phyloP scores from a whole-genome alignment of 2,329 filamentous ascomycete species.

The Cladosporium velox region DNA sequence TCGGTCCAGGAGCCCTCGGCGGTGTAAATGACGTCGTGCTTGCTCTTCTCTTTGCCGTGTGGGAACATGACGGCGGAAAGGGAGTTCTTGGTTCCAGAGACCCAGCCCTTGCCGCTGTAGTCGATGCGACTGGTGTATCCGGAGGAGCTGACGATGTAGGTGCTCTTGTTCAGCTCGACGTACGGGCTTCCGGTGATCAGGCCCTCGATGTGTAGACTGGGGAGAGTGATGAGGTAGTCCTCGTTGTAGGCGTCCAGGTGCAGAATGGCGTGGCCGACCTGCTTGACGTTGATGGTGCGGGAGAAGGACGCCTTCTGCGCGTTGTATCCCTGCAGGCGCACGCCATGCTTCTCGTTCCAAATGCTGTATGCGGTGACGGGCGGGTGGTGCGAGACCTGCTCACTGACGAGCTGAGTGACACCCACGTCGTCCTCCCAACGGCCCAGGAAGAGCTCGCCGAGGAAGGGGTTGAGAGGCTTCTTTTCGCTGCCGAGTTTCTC shows the following conservation, averaged over 20 bases:
- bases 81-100: conserved; percentile 93
- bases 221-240: conserved; percentile 87
- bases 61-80: conserved; percentile 76
- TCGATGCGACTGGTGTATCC: conserved; percentile 89
- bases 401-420: conserved; percentile 82
- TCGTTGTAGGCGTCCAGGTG: conserved; percentile 69
- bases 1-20: conserved; percentile 89
- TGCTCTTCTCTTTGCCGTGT: conserved; percentile 64
- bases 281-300: conserved; percentile 87
- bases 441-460: conserved; percentile 91
- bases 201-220: conserved; percentile 88
- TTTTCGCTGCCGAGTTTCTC: conserved; percentile 89
- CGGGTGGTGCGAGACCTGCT: conserved; percentile 96
- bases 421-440: conserved; percentile 83
- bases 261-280: conserved; percentile 74
- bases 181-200: conserved; percentile 84
- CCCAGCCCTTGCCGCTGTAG: conserved; percentile 91
- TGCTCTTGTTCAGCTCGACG: conserved; percentile 83
- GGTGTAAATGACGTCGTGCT: conserved; percentile 69
- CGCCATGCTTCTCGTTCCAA: conserved; percentile 79
- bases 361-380: conserved; percentile 94
- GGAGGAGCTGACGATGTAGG: conserved; percentile 81
- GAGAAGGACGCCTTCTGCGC: conserved; percentile 95
- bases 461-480: conserved; percentile 95
- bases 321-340: conserved; percentile 80